Evolutionary conservation across 2,329 filamentous ascomycete genomes (phyloP).

Genomic region (Cercospora berteroae): DNA sequence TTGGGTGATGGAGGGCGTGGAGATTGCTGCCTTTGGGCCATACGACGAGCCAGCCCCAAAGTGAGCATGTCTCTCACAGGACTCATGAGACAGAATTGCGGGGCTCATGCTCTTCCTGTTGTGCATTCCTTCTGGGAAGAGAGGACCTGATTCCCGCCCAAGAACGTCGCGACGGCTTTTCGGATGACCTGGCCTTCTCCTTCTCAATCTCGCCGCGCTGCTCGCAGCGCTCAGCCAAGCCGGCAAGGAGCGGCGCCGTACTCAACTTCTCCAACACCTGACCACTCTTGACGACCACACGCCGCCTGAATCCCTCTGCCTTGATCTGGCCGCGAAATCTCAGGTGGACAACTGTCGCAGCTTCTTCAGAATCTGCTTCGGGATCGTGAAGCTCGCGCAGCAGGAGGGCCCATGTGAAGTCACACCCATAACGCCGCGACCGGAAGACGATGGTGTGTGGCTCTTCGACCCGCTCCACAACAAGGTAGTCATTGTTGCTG

Average conservation of each 20-base stretch:
- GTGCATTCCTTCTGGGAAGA: not conserved
- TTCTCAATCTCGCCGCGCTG: conserved; percentile 12
- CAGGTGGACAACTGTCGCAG: conserved; percentile 23
- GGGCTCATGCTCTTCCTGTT: not conserved
- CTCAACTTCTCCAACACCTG: conserved; percentile 21
- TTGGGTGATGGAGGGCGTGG: conserved; percentile 26
- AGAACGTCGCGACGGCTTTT: conserved; percentile 8
- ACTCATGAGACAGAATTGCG: not conserved
- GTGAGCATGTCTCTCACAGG: conserved; percentile 1
- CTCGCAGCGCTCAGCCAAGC: conserved; percentile 24
- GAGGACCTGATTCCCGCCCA: conserved; percentile 6
- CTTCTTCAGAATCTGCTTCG: not conserved
- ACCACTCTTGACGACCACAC: conserved; percentile 20
- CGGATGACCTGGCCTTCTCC: not conserved
- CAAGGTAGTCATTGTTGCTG: conserved; percentile 23
- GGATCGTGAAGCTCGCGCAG: conserved; percentile 22
- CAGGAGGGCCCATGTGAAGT: conserved; percentile 24
- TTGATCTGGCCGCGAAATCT: conserved; percentile 26
- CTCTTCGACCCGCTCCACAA: conserved; percentile 20
- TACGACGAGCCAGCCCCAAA: conserved; percentile 24
- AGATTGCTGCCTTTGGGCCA: conserved; percentile 26
- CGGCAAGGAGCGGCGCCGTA: conserved; percentile 24
- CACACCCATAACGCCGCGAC: conserved; percentile 21
- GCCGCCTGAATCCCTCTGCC: conserved; percentile 21
- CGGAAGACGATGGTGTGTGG: conserved; percentile 17